These are phyloP conservation scores for Fusarium dimerum DNA, from an alignment of 2,329 filamentous ascomycete genomes.

Conservation along the genomic window DNA sequence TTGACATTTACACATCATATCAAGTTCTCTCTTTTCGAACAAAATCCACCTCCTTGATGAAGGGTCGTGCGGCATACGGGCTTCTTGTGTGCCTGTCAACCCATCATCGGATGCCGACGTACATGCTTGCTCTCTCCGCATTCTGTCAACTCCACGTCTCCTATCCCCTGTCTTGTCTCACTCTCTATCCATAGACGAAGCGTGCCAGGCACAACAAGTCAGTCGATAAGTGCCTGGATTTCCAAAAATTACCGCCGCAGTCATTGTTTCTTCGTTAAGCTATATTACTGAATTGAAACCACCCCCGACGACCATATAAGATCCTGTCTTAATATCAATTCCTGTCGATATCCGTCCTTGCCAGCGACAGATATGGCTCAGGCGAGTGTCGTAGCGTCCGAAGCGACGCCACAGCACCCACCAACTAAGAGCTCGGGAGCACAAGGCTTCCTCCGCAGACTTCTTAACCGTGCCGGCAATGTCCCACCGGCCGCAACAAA, in stretches of 20 bases:
- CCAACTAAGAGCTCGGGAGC: constrained; percentile 26
- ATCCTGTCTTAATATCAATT: not conserved
- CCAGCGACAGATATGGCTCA: constrained; percentile 32
- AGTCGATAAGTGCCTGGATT: constrained; percentile 18
- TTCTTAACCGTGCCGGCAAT: constrained; percentile 26
- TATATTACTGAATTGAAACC: not conserved
- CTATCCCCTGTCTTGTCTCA: constrained; percentile 10
- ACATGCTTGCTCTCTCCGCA: constrained; percentile 12
- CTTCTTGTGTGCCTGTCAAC: constrained; percentile 17
- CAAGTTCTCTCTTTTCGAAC: constrained; percentile 13
- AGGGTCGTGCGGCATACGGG: constrained; percentile 15
- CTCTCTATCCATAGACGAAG: constrained; percentile 12
- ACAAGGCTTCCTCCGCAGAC: constrained; percentile 31
- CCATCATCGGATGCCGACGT: constrained; percentile 16
- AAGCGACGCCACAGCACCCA: constrained; percentile 28
- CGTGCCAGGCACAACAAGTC: constrained; percentile 20
- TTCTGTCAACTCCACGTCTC: constrained; percentile 18
- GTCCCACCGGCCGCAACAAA: constrained; percentile 13
- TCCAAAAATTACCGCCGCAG: constrained; percentile 12
- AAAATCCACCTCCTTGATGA: constrained; percentile 1
- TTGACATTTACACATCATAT: constrained; percentile 10
- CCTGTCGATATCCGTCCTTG: not conserved
- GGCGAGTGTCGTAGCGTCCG: constrained; percentile 29
- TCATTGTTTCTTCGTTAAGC: not conserved
- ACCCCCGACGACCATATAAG: not conserved